A percentile compares a stretch with the other conserved stretches of the same genome.
Conservation (phyloP, 106 monocot genomes). For the Alisma plantagoaquatica region DNA sequence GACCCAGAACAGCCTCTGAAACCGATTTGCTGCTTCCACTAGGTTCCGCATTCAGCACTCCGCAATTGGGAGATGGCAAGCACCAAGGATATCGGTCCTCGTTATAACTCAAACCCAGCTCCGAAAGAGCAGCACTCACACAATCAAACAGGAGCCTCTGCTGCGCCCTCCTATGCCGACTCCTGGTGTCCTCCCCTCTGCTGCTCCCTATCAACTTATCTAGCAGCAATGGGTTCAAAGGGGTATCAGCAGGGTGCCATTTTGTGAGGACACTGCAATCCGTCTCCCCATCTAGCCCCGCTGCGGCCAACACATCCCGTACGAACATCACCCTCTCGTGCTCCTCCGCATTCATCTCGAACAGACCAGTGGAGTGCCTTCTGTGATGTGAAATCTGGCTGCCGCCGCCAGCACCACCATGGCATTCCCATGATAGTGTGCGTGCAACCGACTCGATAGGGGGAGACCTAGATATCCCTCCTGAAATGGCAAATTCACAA, state of each 20-base stretch:
- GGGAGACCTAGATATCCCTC: conserved; percentile 44
- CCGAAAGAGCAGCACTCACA: conserved; percentile 49
- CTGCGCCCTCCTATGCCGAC: conserved; percentile 47
- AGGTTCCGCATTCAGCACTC: neutral
- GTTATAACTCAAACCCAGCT: conserved; percentile 21
- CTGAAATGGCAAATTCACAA: conserved; percentile 15
- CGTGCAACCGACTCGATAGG: conserved; percentile 61
- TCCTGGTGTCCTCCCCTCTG: conserved; percentile 46
- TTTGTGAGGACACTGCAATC: conserved; percentile 18
- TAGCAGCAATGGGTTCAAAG: conserved; percentile 51
- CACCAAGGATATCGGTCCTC: neutral
- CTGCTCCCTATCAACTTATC: conserved; percentile 44
- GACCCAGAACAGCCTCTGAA: conserved; percentile 28
- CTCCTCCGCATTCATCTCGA: conserved; percentile 26
- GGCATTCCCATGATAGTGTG: conserved; percentile 48
- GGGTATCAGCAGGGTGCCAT: conserved; percentile 52
- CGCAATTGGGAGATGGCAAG: conserved; percentile 1
- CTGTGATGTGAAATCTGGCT: conserved; percentile 3
- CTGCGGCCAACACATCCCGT: conserved; percentile 42
- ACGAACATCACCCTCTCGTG: conserved; percentile 42
- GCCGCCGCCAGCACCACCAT: conserved; percentile 13
- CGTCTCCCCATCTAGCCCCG: conserved; percentile 35
- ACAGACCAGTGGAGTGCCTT: conserved; percentile 15
- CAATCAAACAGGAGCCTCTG: conserved; percentile 81
- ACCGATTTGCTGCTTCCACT: too few species aligned